phyloP scores from a whole-genome alignment of 2,329 filamentous ascomycete genomes.

The Monosporascus sp. region DNA sequence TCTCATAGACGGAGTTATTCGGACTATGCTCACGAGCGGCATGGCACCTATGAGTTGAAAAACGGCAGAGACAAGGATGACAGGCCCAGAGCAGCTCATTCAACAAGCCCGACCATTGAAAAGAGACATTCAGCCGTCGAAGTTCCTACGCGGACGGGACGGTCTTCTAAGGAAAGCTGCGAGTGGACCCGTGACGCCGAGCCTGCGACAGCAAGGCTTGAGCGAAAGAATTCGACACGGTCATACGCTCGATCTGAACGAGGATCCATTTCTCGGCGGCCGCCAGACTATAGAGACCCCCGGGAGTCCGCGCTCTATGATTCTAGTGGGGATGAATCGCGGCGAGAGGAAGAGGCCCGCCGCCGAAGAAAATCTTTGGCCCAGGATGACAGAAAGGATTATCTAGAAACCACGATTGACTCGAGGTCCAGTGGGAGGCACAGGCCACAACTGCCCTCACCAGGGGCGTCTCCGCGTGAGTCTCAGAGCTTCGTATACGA shows the following conservation, averaged over 20 bases:
- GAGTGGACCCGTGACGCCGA: constrained; percentile 13
- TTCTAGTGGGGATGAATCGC: constrained; percentile 26
- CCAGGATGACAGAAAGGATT: constrained; percentile 13
- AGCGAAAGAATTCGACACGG: constrained; percentile 11
- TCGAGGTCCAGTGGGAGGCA: constrained; percentile 11
- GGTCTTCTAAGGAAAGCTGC: constrained; percentile 14
- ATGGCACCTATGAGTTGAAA: constrained; percentile 14
- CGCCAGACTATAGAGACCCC: constrained; percentile 14
- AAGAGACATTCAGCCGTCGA: constrained; percentile 21
- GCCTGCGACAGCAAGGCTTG: constrained; percentile 10
- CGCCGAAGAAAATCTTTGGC: constrained; percentile 17
- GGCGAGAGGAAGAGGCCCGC: constrained; percentile 9
- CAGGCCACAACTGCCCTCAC: constrained; percentile 18
- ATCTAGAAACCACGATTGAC: constrained; percentile 14
- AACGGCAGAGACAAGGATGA: constrained; percentile 18
- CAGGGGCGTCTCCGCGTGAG: constrained; percentile 17
- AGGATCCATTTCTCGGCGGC: constrained; percentile 16
- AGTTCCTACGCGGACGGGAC: constrained; percentile 14
- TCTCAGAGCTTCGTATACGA: constrained; percentile 20
- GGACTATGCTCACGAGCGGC: constrained; percentile 13
- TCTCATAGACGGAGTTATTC: constrained; percentile 15
- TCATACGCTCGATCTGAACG: constrained; percentile 15
- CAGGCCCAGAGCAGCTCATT: constrained; percentile 8
- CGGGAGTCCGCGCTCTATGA: constrained; percentile 14
- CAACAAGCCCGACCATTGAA: constrained; percentile 17